phyloP scores from a whole-genome alignment of 768 basidiomycete genomes.

The Agaricus sinodeliciosus region DNA sequence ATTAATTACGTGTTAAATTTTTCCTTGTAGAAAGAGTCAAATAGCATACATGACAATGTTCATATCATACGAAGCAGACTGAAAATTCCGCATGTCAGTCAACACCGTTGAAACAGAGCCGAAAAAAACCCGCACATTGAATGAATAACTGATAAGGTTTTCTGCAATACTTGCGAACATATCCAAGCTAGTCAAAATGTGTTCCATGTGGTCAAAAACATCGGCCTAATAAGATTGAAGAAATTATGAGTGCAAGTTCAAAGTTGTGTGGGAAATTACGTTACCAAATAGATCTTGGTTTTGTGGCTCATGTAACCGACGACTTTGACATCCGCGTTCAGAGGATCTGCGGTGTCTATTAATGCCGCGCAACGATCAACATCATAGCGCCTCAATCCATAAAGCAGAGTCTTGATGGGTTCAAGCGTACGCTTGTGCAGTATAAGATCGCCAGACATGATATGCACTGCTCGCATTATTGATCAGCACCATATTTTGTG shows the following conservation, averaged over 20 bases:
- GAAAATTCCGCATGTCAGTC: slow-evolving; percentile 5
- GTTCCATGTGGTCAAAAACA: slow-evolving; percentile 73
- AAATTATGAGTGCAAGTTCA: not conserved
- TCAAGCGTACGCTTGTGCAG: slow-evolving; percentile 69
- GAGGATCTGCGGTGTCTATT: slow-evolving; percentile 35
- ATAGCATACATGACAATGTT: slow-evolving; percentile 61
- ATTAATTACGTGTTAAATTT: not conserved
- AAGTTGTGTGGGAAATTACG: slow-evolving; percentile 10
- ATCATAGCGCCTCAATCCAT: slow-evolving; percentile 64
- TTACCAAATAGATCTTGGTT: slow-evolving; percentile 61
- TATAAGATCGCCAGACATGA: slow-evolving; percentile 68
- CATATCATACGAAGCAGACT: slow-evolving; percentile 73
- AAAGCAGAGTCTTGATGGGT: slow-evolving; percentile 64
- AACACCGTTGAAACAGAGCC: not conserved
- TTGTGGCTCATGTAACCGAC: slow-evolving; percentile 65
- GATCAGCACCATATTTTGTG: not conserved
- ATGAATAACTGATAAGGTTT: slow-evolving; percentile 67
- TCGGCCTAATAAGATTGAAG: slow-evolving; percentile 41
- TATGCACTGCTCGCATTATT: slow-evolving; percentile 48
- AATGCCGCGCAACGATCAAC: slow-evolving; percentile 59
- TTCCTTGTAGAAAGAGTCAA: not conserved
- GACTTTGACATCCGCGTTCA: slow-evolving; percentile 30
- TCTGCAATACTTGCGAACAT: slow-evolving; percentile 68
- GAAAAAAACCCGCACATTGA: slow-evolving; percentile 46
- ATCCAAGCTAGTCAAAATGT: slow-evolving; percentile 60